phyloP scores from a whole-genome alignment of 495 filamentous ascomycete genomes.

The Glonium stellatum region DNA sequence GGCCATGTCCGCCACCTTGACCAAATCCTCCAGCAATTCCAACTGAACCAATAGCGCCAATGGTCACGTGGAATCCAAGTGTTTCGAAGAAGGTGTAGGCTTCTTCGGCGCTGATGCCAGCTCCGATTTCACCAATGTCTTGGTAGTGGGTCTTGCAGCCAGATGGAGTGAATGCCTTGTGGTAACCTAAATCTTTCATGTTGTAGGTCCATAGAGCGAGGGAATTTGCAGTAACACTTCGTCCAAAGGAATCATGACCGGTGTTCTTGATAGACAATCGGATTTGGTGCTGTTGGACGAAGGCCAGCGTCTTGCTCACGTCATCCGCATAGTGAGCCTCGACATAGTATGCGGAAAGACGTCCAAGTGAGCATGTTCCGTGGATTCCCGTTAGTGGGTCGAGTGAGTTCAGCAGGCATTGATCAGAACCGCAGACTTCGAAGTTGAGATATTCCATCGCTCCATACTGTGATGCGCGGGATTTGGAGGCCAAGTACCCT shows the following conservation, averaged over 20 bases:
- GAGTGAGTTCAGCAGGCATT: slow-evolving; percentile 16
- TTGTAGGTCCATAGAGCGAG: slow-evolving; percentile 27
- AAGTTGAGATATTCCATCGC: slow-evolving; percentile 26
- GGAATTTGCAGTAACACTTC: slow-evolving; percentile 18
- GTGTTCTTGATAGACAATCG: slow-evolving; percentile 29
- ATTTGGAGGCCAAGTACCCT: slow-evolving; percentile 14
- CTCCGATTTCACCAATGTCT: slow-evolving; percentile 21
- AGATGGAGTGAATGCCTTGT: slow-evolving; percentile 13
- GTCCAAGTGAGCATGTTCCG: slow-evolving; percentile 21
- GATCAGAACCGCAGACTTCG: slow-evolving; percentile 19
- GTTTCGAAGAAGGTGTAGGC: slow-evolving; percentile 19
- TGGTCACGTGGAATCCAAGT: slow-evolving; percentile 15
- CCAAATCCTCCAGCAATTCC: slow-evolving; percentile 25
- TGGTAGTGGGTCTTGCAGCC: slow-evolving; percentile 16
- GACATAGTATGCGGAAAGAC: slow-evolving; percentile 24
- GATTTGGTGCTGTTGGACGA: slow-evolving; percentile 22
- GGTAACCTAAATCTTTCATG: slow-evolving; percentile 17
- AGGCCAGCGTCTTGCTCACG: slow-evolving; percentile 19
- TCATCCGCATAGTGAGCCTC: slow-evolving; percentile 15
- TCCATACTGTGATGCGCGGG: slow-evolving; percentile 20
- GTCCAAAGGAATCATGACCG: slow-evolving; percentile 30
- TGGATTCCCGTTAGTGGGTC: slow-evolving; percentile 10
- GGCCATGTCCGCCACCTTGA: slow-evolving; percentile 26
- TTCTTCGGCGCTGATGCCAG: slow-evolving; percentile 16
- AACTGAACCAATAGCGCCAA: slow-evolving; percentile 22